Evolutionary conservation across 257 asterid genomes (phyloP).

Genomic region (Solanum raphanifolium): DNA sequence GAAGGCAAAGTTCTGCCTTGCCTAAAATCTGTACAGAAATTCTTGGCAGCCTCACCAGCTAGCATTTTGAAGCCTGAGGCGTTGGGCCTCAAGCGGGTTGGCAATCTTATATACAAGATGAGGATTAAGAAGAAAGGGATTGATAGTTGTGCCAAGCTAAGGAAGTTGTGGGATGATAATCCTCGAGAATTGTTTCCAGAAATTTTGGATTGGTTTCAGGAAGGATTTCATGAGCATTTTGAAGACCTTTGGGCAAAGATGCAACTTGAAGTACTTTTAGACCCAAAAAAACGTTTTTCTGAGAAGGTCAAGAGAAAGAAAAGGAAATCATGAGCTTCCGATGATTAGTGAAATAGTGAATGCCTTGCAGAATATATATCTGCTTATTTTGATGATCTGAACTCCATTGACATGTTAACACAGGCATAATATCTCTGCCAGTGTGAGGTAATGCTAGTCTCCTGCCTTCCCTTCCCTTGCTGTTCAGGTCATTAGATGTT

Average conservation of each 20-base stretch:
- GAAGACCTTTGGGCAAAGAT: slow-evolving; percentile 44
- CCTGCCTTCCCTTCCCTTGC: not conserved
- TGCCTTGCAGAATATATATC: not conserved
- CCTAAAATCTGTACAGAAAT: slow-evolving; percentile 34
- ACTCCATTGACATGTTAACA: not conserved
- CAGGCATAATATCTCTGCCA: not conserved
- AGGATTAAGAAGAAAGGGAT: slow-evolving; percentile 27
- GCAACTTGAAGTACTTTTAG: slow-evolving; percentile 28
- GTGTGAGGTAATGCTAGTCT: slow-evolving; percentile 1
- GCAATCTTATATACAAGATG: slow-evolving; percentile 46
- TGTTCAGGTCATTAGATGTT: not conserved
- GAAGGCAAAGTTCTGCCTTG: slow-evolving; percentile 77
- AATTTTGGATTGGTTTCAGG: slow-evolving; percentile 66
- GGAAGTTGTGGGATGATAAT: slow-evolving; percentile 44
- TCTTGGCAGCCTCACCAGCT: slow-evolving; percentile 59
- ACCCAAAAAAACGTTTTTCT: slow-evolving; percentile 22
- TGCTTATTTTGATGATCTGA: not conserved
- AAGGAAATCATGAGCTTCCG: slow-evolving; percentile 2
- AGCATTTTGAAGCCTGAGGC: slow-evolving; percentile 70
- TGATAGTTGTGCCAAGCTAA: slow-evolving; percentile 41
- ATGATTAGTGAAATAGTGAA: not conserved
- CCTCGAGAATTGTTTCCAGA: slow-evolving; percentile 38
- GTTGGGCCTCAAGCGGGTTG: slow-evolving; percentile 51
- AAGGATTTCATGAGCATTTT: slow-evolving; percentile 32
- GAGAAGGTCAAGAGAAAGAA: slow-evolving; percentile 22